Conservation (phyloP, 1,284 basidiomycete species). For the Fomitopsis betulina region DNA sequence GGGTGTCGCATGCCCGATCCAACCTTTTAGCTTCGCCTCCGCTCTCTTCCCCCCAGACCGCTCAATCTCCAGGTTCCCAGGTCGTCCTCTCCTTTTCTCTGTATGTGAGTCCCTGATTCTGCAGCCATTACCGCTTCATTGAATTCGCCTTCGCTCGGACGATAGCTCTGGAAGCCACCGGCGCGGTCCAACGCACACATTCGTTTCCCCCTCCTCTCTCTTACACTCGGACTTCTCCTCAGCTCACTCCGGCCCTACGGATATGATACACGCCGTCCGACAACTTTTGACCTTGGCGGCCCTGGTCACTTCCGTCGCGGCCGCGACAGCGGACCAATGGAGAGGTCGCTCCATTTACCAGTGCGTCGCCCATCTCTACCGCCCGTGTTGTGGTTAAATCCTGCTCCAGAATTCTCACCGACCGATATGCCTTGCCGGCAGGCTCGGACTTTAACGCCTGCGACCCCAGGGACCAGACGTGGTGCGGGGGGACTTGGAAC, state of each 20-base stretch:
- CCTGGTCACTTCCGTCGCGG: slow-evolving; percentile 22
- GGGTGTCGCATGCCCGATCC: no score
- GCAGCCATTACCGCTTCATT: neutral
- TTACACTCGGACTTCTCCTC: slow-evolving; percentile 8
- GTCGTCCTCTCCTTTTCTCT: neutral
- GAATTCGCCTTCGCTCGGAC: neutral
- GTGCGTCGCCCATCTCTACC: slow-evolving; percentile 21
- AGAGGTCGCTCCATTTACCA: slow-evolving; percentile 38
- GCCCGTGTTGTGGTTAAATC: neutral
- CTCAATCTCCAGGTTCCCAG: neutral
- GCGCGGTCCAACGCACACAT: neutral
- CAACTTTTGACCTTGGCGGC: slow-evolving; percentile 18
- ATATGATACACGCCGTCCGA: slow-evolving; percentile 14
- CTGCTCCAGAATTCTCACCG: slow-evolving; percentile 57
- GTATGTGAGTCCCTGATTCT: neutral
- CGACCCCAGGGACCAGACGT: slow-evolving; percentile 49
- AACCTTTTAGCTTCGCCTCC: neutral
- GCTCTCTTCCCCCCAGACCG: neutral
- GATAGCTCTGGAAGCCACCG: neutral
- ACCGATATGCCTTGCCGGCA: slow-evolving; percentile 65
- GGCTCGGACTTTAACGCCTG: slow-evolving; percentile 53
- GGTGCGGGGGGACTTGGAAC: slow-evolving; percentile 80
- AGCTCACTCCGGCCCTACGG: slow-evolving; percentile 2
- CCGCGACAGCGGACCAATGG: slow-evolving; percentile 37
- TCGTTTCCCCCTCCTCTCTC: neutral